A percentile compares a stretch with the other conserved stretches of the same genome.
Evolutionary conservation across 1,284 basidiomycete species (phyloP).

Genomic region (Austropuccinia psidii): DNA sequence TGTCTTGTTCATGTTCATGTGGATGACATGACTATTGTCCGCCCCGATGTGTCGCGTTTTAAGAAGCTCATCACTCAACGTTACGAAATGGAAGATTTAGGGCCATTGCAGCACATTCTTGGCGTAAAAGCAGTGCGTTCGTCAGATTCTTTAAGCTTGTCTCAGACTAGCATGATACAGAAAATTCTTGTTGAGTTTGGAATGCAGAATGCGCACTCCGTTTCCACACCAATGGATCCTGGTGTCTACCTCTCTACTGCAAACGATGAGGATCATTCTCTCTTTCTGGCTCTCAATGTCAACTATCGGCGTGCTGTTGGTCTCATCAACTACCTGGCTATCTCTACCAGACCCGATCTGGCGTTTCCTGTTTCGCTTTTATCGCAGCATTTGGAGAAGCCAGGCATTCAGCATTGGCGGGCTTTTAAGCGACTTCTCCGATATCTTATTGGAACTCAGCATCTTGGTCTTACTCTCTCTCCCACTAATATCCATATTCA

Average conservation of each 20-base stretch:
- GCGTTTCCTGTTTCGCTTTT: too few relatives aligned
- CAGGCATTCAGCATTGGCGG: not conserved
- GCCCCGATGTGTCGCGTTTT: not conserved
- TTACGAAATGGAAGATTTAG: constrained; percentile 1
- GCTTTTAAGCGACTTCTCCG: not conserved
- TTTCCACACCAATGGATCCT: too few relatives aligned
- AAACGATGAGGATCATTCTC: too few relatives aligned
- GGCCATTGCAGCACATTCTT: not conserved
- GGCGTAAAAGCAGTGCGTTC: constrained; percentile 14
- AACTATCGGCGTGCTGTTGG: too few relatives aligned
- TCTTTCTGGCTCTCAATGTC: too few relatives aligned
- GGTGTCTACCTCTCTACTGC: too few relatives aligned
- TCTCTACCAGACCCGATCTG: too few relatives aligned
- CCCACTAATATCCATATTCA: not conserved
- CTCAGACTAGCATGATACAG: too few relatives aligned
- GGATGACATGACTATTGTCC: not conserved
- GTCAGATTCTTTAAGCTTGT: too few relatives aligned
- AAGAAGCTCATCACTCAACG: not conserved
- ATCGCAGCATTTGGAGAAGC: not conserved
- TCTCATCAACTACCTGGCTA: too few relatives aligned
- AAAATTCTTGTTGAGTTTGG: too few relatives aligned
- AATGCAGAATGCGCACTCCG: too few relatives aligned
- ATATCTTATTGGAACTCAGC: not conserved
- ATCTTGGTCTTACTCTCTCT: not conserved
- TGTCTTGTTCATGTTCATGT: constrained; percentile 3